A percentile compares a stretch with the other conserved stretches of the same genome.
Evolutionary conservation across 2,329 filamentous ascomycete species (phyloP).

Genomic region (Cladosporium halotolerans): DNA sequence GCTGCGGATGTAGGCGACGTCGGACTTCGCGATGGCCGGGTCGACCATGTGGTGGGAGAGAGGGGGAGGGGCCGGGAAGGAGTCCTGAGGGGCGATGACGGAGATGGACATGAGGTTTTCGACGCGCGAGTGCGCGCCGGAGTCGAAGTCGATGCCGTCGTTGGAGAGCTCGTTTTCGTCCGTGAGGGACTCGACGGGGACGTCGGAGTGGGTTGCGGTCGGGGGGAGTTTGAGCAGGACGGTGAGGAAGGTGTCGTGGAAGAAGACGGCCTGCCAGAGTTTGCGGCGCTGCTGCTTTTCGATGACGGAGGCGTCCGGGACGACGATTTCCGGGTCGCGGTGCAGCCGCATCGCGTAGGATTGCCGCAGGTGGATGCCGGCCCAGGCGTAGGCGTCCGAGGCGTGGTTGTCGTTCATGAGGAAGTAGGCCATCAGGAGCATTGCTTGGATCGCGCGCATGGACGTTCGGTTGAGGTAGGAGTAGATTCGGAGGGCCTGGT

Average conservation of each 20-base stretch:
- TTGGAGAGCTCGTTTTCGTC: conserved; percentile 52
- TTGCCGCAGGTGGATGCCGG: conserved; percentile 68
- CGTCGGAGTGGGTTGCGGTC: conserved; percentile 72
- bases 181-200: conserved; percentile 65
- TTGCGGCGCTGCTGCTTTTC: conserved; percentile 76
- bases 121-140: conserved; percentile 34
- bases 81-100: conserved; percentile 40
- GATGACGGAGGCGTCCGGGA: conserved; percentile 58
- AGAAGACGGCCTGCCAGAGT: conserved; percentile 73
- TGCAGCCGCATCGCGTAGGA: conserved; percentile 77
- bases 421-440: conserved; percentile 78
- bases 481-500: conserved; percentile 68
- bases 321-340: conserved; percentile 67
- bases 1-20: conserved; percentile 57
- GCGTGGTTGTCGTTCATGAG: conserved; percentile 82
- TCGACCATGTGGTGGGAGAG: conserved; percentile 31
- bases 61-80: conserved; percentile 25
- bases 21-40: conserved; percentile 26
- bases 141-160: conserved; percentile 56
- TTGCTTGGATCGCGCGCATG: conserved; percentile 67
- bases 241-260: conserved; percentile 76
- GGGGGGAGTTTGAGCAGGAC: conserved; percentile 72
- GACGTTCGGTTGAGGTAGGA: conserved; percentile 72
- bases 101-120: conserved; percentile 48
- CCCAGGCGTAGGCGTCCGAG: conserved; percentile 76